Evolutionary conservation across 108 stramenopile species (phyloP).

Genomic region (Aurantiochytrium sp.): DNA sequence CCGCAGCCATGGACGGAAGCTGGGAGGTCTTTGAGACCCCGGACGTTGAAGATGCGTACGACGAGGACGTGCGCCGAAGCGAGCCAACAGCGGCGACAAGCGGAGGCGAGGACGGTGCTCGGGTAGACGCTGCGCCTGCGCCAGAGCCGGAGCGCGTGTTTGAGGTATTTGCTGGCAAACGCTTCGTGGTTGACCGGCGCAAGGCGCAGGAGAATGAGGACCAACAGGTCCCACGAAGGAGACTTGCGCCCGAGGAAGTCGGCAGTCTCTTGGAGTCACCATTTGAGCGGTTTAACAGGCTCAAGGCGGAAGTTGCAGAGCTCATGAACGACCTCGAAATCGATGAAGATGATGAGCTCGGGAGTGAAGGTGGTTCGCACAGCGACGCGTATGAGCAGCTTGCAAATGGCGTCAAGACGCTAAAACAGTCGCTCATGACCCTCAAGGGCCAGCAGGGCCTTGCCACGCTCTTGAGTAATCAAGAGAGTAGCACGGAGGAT

Average conservation of each 20-base stretch:
- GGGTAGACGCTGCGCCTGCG: not conserved
- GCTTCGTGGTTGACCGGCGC: not conserved
- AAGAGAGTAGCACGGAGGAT: not conserved
- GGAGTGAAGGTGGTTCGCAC: not conserved
- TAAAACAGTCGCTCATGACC: not conserved
- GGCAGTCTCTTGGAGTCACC: not conserved
- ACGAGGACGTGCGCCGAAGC: not conserved
- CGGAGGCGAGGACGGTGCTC: not conserved
- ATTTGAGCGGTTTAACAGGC: not conserved
- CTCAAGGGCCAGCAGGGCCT: not conserved
- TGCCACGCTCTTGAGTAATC: not conserved
- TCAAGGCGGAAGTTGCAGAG: not conserved
- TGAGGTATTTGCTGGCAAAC: not conserved
- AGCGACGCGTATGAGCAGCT: not conserved
- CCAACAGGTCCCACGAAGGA: not conserved
- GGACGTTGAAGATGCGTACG: not conserved
- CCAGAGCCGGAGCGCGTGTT: not conserved
- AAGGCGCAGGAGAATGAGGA: not conserved
- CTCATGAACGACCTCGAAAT: not conserved
- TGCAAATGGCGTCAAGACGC: not conserved
- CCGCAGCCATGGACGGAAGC: not conserved
- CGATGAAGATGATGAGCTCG: not conserved
- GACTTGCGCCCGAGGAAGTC: not conserved
- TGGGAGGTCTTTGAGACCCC: conserved; percentile 16
- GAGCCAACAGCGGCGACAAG: not conserved